phyloP scores from a whole-genome alignment of 208 protist species.

The Trypanosoma melophagium region DNA sequence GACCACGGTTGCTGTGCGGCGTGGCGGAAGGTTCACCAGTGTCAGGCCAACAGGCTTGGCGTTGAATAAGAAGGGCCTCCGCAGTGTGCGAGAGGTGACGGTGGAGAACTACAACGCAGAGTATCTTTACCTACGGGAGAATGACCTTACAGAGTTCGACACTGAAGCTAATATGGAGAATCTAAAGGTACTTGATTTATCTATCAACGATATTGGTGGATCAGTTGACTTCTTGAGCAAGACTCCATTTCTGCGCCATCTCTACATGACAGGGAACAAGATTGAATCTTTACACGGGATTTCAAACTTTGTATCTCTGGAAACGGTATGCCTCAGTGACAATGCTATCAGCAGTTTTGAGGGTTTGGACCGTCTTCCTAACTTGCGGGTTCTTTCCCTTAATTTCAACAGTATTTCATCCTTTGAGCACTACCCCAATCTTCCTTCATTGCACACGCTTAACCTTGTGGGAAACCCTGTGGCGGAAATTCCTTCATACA shows the following conservation, averaged over 20 bases:
- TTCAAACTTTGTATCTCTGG: slow-evolving; percentile 70
- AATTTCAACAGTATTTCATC: slow-evolving; percentile 92
- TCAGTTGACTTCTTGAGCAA: slow-evolving; percentile 81
- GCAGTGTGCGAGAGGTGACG: slow-evolving; percentile 73
- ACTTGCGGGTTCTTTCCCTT: slow-evolving; percentile 89
- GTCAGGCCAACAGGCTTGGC: slow-evolving; percentile 69
- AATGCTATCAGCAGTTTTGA: slow-evolving; percentile 91
- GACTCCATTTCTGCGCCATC: slow-evolving; percentile 82
- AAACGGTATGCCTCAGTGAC: slow-evolving; percentile 91
- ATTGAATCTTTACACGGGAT: slow-evolving; percentile 87
- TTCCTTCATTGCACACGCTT: slow-evolving; percentile 88
- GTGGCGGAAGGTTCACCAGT: slow-evolving; percentile 46
- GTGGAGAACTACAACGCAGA: slow-evolving; percentile 79
- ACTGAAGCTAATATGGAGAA: slow-evolving; percentile 78
- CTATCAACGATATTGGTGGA: slow-evolving; percentile 89
- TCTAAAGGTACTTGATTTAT: slow-evolving; percentile 89
- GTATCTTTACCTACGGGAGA: slow-evolving; percentile 92
- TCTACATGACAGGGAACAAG: slow-evolving; percentile 93
- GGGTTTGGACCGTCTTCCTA: slow-evolving; percentile 82
- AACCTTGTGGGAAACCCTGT: slow-evolving; percentile 92
- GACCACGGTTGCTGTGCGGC: slow-evolving; percentile 27
- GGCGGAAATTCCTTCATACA: slow-evolving; percentile 81
- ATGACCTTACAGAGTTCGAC: slow-evolving; percentile 87
- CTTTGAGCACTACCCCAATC: slow-evolving; percentile 82
- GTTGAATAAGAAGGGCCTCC: slow-evolving; percentile 85